phyloP scores from a whole-genome alignment of 129 eudicot species.

The Centaurea solstitialis region DNA sequence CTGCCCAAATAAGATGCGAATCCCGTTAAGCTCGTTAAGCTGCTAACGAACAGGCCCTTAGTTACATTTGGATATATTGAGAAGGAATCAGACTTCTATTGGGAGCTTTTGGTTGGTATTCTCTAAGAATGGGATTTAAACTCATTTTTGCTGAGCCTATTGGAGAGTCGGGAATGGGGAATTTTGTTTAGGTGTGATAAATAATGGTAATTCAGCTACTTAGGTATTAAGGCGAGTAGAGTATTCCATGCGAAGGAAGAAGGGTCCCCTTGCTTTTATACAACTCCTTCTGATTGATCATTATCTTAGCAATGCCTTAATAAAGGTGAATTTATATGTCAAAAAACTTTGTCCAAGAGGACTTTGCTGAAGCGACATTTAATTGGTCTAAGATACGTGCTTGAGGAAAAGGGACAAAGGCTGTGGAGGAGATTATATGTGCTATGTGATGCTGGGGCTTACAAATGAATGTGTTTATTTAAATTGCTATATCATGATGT shows the following conservation, averaged over 20 bases:
- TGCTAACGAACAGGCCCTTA: neutral
- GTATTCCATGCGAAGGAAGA: neutral
- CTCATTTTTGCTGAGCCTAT: neutral
- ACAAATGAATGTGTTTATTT: neutral
- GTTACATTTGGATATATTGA: neutral
- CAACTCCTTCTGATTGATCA: neutral
- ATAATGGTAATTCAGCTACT: neutral
- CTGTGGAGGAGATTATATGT: neutral
- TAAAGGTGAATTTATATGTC: neutral
- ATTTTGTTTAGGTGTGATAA: neutral
- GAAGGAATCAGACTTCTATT: neutral
- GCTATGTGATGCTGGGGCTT: neutral
- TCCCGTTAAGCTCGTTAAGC: too few species aligned
- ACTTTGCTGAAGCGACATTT: neutral
- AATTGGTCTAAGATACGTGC: neutral
- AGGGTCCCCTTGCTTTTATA: neutral
- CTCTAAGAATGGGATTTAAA: neutral
- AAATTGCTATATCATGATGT: too few species aligned
- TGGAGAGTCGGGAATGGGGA: neutral
- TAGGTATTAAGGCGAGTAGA: neutral
- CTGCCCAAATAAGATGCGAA: too few species aligned
- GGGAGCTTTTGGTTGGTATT: neutral
- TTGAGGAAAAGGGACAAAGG: neutral
- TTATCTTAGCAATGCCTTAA: neutral
- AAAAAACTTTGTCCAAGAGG: neutral